These are phyloP conservation scores for Coccomyxa subellipsoidea DNA, from an alignment of 163 green algal species.

Conservation along the genomic window DNA sequence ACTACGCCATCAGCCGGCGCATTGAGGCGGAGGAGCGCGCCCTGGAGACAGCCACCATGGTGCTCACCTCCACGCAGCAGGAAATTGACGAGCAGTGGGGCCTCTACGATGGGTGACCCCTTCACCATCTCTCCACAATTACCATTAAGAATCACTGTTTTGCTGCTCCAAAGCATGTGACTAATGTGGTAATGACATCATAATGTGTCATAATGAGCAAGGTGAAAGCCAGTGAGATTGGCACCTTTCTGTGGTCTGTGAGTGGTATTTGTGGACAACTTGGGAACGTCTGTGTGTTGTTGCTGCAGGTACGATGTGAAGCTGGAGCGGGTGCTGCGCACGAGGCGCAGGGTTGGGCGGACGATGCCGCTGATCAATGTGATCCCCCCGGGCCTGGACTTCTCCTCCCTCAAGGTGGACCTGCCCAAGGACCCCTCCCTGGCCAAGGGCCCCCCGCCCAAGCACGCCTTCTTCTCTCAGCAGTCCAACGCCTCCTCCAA, in stretches of 20 bases:
- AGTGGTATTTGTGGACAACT: too few relatives aligned
- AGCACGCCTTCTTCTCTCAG: constrained; percentile 23
- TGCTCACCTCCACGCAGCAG: constrained; percentile 92
- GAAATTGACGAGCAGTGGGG: constrained; percentile 93
- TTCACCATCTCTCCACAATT: not conserved
- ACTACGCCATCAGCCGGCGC: constrained; percentile 85
- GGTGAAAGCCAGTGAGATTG: too few relatives aligned
- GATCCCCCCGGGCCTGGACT: constrained; percentile 93
- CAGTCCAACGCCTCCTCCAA: constrained; percentile 16
- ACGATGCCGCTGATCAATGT: constrained; percentile 90
- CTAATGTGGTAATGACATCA: too few relatives aligned
- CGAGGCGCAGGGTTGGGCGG: constrained; percentile 59
- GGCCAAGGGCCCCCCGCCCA: constrained; percentile 44
- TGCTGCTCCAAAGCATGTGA: too few relatives aligned
- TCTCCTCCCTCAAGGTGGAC: constrained; percentile 81
- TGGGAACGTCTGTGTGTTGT: too few relatives aligned
- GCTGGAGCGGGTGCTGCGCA: constrained; percentile 51
- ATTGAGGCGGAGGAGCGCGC: constrained; percentile 93
- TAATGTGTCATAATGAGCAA: too few relatives aligned
- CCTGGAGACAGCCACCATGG: constrained; percentile 77
- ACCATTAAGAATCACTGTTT: too few relatives aligned
- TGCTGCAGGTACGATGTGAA: constrained; percentile 26
- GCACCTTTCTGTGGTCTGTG: too few relatives aligned
- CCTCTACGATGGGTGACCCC: constrained; percentile 78
- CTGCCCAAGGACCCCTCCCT: constrained; percentile 67